Base-by-base conservation (phyloP, 805 yeast species). In the Candida sakaeoensis region DNA sequence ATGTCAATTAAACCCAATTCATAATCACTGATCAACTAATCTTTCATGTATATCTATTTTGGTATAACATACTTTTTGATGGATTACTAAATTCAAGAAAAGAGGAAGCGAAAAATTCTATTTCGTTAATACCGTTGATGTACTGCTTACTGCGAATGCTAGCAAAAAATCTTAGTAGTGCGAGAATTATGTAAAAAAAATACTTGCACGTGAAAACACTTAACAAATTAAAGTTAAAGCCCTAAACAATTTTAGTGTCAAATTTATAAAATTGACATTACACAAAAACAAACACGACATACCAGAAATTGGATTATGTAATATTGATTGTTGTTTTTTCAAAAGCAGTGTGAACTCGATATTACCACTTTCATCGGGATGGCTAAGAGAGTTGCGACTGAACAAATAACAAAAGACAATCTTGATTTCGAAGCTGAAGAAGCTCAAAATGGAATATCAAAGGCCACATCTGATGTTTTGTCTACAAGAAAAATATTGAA, bases 301-400 rank as follows among this genome's bases (percentile, higher is more conserved):
- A 14, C 16, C 14, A 15, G 16, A 27, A 27, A 8, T 8, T 28
- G 5, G 9, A 28, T 28, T 28, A 26, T 26, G 29, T 26, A 26
- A 26, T 26, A 26, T 10, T 9, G n/a, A 26, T 26, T 26, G n/a
- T 26, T 26, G 5, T 26, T 26, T 26, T 26, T 26, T 26, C 29
- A 26, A 13, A 10, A 10, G n/a, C 29, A 26, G 29, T 26, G 8
- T 13, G 5, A 26, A 21, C 6, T 21, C n/a, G n/a, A n/a, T n/a
- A n/a, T n/a, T n/a, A n/a, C n/a, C n/a, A n/a, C n/a, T n/a, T n/a
- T n/a, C 24, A 21, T 21, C 24, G 24, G 9, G 17, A 79, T 79
- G 85, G 72, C 82, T 19, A 87, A 87, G 58, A 74, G 96, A 61
- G 63, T 72, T 40, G 88, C 89, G 15, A 75, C 69, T 37, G 60